Evolutionary conservation across 164 flowering plant genomes (phyloP), one percentile per base, ranked within the genome.

Genomic region (Akebia trifoliata): DNA sequence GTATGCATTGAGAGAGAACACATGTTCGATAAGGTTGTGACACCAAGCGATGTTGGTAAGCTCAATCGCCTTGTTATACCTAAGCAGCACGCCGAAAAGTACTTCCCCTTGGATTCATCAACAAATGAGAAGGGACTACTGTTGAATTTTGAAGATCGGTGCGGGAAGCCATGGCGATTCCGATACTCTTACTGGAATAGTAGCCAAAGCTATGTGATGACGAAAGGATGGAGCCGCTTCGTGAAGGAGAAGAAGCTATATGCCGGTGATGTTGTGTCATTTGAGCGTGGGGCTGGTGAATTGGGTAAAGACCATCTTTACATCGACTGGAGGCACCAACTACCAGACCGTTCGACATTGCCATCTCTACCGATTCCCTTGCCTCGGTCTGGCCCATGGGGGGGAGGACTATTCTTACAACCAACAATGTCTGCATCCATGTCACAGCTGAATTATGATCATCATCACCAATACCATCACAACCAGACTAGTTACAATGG

Each of bases 201-300:
- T 69, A 86, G 95, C 78, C 98, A 92, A 73, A 92, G 98, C 79
- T 92, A 92, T 57, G 98, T 92, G n/a, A 88, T 92, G 93, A 92
- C 98, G 22, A 92, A 92, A 70, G 98, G 98, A 1, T 92, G 98
- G 98, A 86, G 90, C 71, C 74, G 98, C 5, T 92, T 92, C 37
- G 98, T 92, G 10, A 88, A 92, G 72, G 98, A 92, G 72, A 92
- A 92, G 74, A 81, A 79, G 76, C 89, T 92, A 3, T 86, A 86
- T 47, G 89, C 98, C 0, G 98, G 98, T 0, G 98, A 92, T 56
- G 76, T 76, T 32, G 95, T 91, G n/a, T 83, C 96, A 2, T 91
- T 91, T 60, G 81, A 87, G 40, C 70, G 96, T 0, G 91, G 90
- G 0, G 62, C 76, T 2, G 91, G 83, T 0, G 87, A 81, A 8